phyloP scores from a whole-genome alignment of 108 stramenopile species.

The Cyclotella baltica region DNA sequence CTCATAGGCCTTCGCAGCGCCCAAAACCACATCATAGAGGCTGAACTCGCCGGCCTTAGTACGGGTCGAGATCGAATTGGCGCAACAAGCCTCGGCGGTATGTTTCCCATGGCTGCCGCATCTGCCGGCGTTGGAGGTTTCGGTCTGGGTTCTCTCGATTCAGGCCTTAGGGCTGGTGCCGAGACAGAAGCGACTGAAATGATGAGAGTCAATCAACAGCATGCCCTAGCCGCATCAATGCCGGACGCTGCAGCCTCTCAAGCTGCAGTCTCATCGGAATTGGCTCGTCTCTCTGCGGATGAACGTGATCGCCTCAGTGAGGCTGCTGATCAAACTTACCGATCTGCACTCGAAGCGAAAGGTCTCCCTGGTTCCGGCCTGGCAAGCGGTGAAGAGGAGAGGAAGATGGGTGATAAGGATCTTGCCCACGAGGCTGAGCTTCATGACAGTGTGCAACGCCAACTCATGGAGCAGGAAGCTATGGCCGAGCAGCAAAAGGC shows the following conservation, averaged over 20 bases:
- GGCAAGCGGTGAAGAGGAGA: neutral
- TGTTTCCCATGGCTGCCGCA: neutral
- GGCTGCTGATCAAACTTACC: neutral
- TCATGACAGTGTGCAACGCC: constrained; percentile 1
- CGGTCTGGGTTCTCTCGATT: neutral
- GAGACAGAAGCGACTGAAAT: neutral
- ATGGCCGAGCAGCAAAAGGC: constrained; percentile 3
- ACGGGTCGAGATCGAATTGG: neutral
- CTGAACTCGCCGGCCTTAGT: neutral
- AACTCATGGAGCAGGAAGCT: constrained; percentile 1
- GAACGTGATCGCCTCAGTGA: constrained; percentile 10
- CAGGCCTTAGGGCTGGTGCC: neutral
- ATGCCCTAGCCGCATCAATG: neutral
- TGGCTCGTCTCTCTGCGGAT: constrained; percentile 1
- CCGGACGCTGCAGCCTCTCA: neutral
- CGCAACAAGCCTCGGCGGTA: no score
- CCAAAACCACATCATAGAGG: constrained; percentile 8
- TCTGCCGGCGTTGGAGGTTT: neutral
- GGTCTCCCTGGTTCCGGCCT: neutral
- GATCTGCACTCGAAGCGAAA: neutral
- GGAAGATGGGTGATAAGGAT: neutral
- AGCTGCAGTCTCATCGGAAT: neutral
- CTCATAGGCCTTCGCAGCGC: constrained; percentile 13
- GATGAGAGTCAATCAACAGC: neutral
- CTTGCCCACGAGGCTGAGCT: neutral